phyloP scores from a whole-genome alignment of 352 stramenopile species.

The Sclerospora graminicola region DNA sequence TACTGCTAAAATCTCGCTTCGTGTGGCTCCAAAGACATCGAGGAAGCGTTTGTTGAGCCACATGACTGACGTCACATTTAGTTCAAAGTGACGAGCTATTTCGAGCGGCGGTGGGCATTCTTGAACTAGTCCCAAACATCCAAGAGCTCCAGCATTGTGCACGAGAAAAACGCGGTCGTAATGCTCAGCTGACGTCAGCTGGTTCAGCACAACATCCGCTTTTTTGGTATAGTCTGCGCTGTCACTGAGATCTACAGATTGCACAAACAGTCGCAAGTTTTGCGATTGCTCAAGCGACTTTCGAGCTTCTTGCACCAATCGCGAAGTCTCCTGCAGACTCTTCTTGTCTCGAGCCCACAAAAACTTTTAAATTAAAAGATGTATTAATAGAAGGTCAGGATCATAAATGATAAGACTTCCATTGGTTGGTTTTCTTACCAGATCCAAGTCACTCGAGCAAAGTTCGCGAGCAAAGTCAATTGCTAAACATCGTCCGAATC shows the following conservation, averaged over 20 bases:
- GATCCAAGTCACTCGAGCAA: constrained; percentile 21
- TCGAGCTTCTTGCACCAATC: constrained; percentile 21
- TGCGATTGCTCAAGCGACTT: constrained; percentile 3
- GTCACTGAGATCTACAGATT: constrained; percentile 31
- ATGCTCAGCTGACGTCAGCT: constrained; percentile 13
- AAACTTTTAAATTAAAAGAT: constrained; percentile 20
- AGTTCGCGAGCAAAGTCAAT: constrained; percentile 46
- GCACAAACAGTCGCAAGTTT: constrained; percentile 19
- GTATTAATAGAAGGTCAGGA: neutral
- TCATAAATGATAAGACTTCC: neutral
- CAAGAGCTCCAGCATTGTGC: constrained; percentile 74
- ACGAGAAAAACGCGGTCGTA: constrained; percentile 43
- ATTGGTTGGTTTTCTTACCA: constrained; percentile 21
- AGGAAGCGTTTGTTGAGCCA: constrained; percentile 73
- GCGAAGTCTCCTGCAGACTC: constrained; percentile 40
- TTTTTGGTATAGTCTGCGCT: constrained; percentile 33
- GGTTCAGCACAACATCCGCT: constrained; percentile 26
- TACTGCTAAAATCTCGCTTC: constrained; percentile 15
- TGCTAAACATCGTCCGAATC: constrained; percentile 56
- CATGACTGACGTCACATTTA: constrained; percentile 72
- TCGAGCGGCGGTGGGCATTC: constrained; percentile 28
- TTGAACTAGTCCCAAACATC: constrained; percentile 42
- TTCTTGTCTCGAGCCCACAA: constrained; percentile 36
- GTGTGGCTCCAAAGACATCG: constrained; percentile 33
- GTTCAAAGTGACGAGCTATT: constrained; percentile 44